Evolutionary conservation across 108 stramenopile species (phyloP).

Genomic region (Epipyxis sp.): DNA sequence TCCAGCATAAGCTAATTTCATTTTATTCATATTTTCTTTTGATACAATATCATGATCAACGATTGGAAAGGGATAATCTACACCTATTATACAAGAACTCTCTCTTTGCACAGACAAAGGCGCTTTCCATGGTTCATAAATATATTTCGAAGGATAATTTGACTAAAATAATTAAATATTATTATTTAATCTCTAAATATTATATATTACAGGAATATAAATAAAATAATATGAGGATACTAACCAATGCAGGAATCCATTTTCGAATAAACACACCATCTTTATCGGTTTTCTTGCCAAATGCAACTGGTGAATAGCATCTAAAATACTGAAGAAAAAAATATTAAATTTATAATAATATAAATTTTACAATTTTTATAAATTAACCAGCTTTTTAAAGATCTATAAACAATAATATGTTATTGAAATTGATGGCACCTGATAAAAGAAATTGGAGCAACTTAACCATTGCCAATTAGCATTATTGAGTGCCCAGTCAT

Average conservation of each 20-base stretch:
- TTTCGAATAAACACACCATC: constrained; percentile 83
- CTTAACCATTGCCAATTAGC: constrained; percentile 95
- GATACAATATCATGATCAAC: constrained; percentile 72
- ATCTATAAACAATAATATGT: not conserved
- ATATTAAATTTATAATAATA: no score
- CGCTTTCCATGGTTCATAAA: constrained; percentile 96
- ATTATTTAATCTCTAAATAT: no score
- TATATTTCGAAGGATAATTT: constrained; percentile 79
- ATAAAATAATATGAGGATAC: no score
- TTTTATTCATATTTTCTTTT: constrained; percentile 84
- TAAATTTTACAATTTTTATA: no score
- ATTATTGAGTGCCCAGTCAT: constrained; percentile 85
- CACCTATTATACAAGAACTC: constrained; percentile 69
- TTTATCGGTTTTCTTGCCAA: constrained; percentile 85
- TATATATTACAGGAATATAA: not conserved
- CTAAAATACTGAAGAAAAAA: constrained; percentile 95
- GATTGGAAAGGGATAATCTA: constrained; percentile 80
- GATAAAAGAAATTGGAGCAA: constrained; percentile 59
- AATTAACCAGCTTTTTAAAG: not conserved
- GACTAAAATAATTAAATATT: no score
- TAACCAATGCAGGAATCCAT: constrained; percentile 29
- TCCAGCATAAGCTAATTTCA: constrained; percentile 75
- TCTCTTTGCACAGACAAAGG: constrained; percentile 63
- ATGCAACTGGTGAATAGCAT: constrained; percentile 82
- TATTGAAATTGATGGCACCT: constrained; percentile 34